Evolutionary conservation across 1,284 basidiomycete genomes (phyloP), one percentile per base, ranked within the genome.

Genomic region (Xanthoconium separans): DNA sequence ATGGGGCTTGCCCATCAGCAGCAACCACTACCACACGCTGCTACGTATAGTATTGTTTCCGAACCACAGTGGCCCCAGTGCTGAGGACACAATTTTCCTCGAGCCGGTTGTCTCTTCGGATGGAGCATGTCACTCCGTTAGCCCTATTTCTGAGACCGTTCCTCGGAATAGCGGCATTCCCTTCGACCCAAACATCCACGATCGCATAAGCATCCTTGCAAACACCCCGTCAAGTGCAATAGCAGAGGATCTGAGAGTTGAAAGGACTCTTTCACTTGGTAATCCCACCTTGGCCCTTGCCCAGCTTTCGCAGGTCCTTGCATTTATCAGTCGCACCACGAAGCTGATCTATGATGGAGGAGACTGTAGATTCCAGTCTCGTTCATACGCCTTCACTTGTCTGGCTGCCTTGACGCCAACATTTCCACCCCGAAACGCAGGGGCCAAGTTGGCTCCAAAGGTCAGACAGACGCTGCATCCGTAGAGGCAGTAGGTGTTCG

Each of bases 301-400:
- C 1, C 42, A 54, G 12, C 42, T 58, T 8, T 51, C 47, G 3
- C 24, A 44, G n/a, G 44, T 59, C 13, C 39, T 63, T 20, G 42
- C 29, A 2, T 51, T 60, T 12, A 18, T 61, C 2, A 44, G 55
- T 29, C 47, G 43, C 3, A 43, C 37, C 46, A 51, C 51, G 3
- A 52, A 4, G 27, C 0, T 44, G 41, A 29, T 37, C 4, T 55
- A 41, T 4, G 48, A 54, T 3, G 53, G 55, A 3, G 58, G 55
- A 1, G 53, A 51, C 2, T 63, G 53, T 16, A 37, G 15, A 18
- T 53, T 43, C n/a, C 59, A 61, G 34, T 58, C 63, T 1, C 63
- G 52, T 13, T 37, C 52, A 15, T 59, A 56, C 24, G 50, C 46
- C 16, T 62, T 66, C 8, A 49, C 18, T 20, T 63, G 56, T 13